phyloP scores from a whole-genome alignment of 129 eudicot species.

The Scalesia atractyloides region DNA sequence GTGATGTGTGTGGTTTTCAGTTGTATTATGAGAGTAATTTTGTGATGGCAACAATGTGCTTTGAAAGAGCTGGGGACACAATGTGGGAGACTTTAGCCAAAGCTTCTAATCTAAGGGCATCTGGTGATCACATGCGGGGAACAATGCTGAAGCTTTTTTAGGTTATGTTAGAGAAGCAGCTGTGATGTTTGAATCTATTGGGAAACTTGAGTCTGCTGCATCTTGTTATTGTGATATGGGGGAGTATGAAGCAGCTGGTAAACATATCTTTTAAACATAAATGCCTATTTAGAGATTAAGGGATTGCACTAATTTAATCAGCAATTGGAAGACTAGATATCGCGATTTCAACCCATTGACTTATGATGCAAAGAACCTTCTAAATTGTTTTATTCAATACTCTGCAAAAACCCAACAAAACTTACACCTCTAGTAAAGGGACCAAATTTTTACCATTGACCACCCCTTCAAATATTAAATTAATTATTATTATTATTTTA shows the following conservation, averaged over 20 bases:
- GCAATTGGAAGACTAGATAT: no score
- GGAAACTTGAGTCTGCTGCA: slow-evolving; percentile 59
- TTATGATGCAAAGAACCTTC: not conserved
- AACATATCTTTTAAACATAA: slow-evolving; percentile 4
- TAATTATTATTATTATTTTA: no score
- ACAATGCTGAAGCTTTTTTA: slow-evolving; percentile 43
- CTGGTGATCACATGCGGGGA: slow-evolving; percentile 48
- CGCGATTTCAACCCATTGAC: not conserved
- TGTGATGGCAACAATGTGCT: slow-evolving; percentile 87
- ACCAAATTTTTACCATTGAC: no score
- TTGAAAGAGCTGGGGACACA: slow-evolving; percentile 74
- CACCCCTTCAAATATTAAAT: no score
- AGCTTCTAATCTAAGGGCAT: slow-evolving; percentile 61
- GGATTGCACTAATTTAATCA: not conserved
- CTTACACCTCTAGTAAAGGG: no score
- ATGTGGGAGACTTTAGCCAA: slow-evolving; percentile 67
- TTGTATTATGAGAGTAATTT: slow-evolving; percentile 62
- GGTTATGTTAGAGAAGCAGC: slow-evolving; percentile 62
- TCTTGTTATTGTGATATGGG: slow-evolving; percentile 63
- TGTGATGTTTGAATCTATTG: slow-evolving; percentile 60
- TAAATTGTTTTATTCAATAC: not conserved
- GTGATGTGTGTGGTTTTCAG: slow-evolving; percentile 36
- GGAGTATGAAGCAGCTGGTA: slow-evolving; percentile 78
- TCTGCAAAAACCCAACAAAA: no score
- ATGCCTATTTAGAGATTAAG: not conserved